Base-by-base conservation (phyloP, 257 asterid species). In the Solanum ahanhuiri region DNA sequence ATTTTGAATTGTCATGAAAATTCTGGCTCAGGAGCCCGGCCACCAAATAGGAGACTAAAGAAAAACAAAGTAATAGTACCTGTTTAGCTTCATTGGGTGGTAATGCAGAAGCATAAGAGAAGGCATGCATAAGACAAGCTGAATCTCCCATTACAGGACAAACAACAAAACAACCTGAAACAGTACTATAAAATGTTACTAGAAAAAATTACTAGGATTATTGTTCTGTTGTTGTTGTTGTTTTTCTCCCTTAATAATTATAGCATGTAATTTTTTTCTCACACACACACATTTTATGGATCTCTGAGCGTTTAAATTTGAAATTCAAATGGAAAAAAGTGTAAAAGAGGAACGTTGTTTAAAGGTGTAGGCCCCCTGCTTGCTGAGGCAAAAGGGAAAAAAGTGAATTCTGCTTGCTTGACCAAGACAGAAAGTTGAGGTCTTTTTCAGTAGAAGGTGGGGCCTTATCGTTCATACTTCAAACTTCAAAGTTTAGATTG, bases 81-180 rank as follows among this genome's bases (percentile, higher is more conserved):
- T 89, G 97, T 63, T 91, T 93, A 88, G 94, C 87, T 87, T 94
- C 95, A 87, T 87, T 91, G 67, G 95, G 93, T 23, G 96, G 93
- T 23, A 91, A 85, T 22, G 91, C 94, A 85, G 98, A 91, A 88
- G 96, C 92, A 82, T 94, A 94, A 60, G 98, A 92, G 90, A 93
- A 92, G 51, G 96, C 93, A 83, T 90, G 98, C 91, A 96, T 89
- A 83, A 95, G 90, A 91, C 96, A 94, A 85, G 98, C 85, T 63
- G 97, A 89, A 85, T 95, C 99, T 89, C 94, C 98, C 99, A 95
- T 96, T 81, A 86, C 58, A 77, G 15, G 67, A 79, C 84, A 17
- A 77, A 31, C 66, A 25, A 79, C 10, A 79, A 79, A 79, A 79
- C 84, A 48, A 48, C 57, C 66, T 43, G 67, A 14, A 79, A 79